These are phyloP conservation scores for Sonneratia caseolaris DNA, from an alignment of 345 rosid genomes.

Conservation along the genomic window DNA sequence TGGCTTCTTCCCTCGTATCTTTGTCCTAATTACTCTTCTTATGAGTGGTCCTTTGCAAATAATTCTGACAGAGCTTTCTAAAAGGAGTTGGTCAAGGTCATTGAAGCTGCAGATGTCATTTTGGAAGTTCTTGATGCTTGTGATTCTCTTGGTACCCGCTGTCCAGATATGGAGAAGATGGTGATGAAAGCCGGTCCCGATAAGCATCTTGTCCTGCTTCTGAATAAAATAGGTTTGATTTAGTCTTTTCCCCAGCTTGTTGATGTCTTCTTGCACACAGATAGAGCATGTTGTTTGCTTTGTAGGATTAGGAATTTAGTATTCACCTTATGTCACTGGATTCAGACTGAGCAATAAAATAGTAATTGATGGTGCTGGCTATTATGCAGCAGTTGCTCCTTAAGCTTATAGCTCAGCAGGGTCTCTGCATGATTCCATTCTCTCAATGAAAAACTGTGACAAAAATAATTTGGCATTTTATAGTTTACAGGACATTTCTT, in stretches of 20 bases:
- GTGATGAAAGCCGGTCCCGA: slow-evolving; percentile 74
- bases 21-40: background rate
- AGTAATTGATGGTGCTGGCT: background rate
- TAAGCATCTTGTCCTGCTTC: slow-evolving; percentile 71
- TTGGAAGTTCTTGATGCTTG: slow-evolving; percentile 93
- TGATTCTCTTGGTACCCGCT: slow-evolving; percentile 90
- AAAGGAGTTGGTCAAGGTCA: slow-evolving; percentile 87
- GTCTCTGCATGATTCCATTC: background rate
- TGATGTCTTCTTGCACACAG: background rate
- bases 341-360: background rate
- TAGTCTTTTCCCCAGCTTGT: background rate
- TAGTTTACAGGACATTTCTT: background rate
- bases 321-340: background rate
- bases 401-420: background rate
- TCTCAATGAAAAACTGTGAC: background rate
- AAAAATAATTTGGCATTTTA: background rate
- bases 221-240: slow-evolving; percentile 81
- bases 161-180: slow-evolving; percentile 91
- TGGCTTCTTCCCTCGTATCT: background rate
- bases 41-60: slow-evolving; percentile 31
- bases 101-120: slow-evolving; percentile 87
- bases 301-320: background rate
- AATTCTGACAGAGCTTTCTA: slow-evolving; percentile 86
- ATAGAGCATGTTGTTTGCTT: background rate
- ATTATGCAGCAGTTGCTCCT: background rate